phyloP scores from a whole-genome alignment of 2,329 filamentous ascomycete species.

The Claviceps cyperi region DNA sequence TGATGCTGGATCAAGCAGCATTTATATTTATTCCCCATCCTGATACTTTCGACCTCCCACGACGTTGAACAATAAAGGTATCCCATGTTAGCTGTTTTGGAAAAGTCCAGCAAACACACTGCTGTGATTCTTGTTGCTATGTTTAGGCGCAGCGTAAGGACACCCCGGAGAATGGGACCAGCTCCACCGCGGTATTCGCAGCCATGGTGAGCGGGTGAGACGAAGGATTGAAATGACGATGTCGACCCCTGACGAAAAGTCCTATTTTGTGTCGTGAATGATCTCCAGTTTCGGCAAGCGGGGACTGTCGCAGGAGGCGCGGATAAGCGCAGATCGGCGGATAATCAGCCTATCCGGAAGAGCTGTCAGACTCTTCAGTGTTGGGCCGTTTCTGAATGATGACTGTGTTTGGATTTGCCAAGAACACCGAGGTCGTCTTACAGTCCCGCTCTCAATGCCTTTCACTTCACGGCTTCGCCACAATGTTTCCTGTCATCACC shows the following conservation, averaged over 20 bases:
- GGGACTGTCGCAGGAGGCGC: no score
- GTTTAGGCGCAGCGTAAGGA: neutral
- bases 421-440: no score
- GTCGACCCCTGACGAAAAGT: neutral
- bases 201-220: neutral
- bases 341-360: neutral
- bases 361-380: neutral
- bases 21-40: neutral
- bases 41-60: no score
- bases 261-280: neutral
- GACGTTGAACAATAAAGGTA: neutral
- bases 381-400: neutral
- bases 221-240: neutral
- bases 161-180: neutral
- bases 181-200: no score
- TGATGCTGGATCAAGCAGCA: neutral
- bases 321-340: neutral
- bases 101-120: neutral
- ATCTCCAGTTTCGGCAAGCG: neutral
- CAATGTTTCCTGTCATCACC: no score
- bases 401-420: neutral
- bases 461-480: no score
- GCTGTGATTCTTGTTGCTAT: neutral
- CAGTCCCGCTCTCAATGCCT: no score
- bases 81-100: neutral